Base-by-base conservation (phyloP, 805 yeast genomes). In the Schwanniomyces vanrijiae region DNA sequence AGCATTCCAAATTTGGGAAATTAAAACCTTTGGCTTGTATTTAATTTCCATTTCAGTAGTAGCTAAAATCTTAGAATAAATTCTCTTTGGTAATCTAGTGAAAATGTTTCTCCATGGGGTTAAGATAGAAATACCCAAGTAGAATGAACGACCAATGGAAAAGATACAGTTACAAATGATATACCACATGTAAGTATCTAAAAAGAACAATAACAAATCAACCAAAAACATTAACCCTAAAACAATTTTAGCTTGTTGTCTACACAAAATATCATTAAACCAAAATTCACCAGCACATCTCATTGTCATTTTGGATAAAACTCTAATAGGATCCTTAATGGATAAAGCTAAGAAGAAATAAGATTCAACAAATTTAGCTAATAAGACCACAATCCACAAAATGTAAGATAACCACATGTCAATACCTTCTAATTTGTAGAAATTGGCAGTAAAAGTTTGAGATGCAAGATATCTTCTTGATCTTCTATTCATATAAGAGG, bases 21-120 rank as follows among this genome's bases (percentile, higher is more conserved):
- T 92, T 68, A 94, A 80, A 56, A 94, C 97, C 82, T 94, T 94
- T 57, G 99, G 98, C 75, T 94, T 92, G 76, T 94, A 94, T 77
- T 94, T 92, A 66, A 92, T 90, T 76, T 94, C 98, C 99, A 95
- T 92, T 69, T 94, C 98, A 56, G 96, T 88, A 31, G 99, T 94
- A 40, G 98, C 98, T 73, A 94, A 82, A 56, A 94, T 86, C 82
- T 94, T 94, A 47, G 97, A 90, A 79, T 94, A 95, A 58, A 94
- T 90, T 84, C 99, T 90, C 84, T 94, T 94, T 67, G 99, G 99
- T 67, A 94, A 77, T 73, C 99, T 86, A 45, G 97, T 85, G 79
- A 92, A 94, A 59, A 94, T 91, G 69, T 95, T 94, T 83, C 98
- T 89, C 99, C 99, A 94, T 53, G 99, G 99, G 37, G 99, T 94